Evolutionary conservation across 345 rosid genomes (phyloP).

Genomic region (Corchorus capsularis): DNA sequence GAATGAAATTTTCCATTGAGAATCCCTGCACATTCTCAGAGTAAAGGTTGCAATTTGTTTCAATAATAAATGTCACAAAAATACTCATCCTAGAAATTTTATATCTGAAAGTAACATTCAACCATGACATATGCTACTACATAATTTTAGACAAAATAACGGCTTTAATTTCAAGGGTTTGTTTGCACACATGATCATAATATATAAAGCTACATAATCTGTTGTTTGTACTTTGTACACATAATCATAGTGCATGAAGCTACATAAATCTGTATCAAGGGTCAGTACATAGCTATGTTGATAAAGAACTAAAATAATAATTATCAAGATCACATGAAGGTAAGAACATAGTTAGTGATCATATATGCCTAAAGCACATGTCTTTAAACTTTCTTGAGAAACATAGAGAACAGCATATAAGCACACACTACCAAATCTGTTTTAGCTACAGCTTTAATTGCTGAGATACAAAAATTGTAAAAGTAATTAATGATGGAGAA

Average conservation of each 20-base stretch:
- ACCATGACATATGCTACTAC: not conserved
- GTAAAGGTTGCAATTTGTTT: slow-evolving; percentile 24
- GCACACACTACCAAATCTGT: not conserved
- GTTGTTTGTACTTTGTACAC: not conserved
- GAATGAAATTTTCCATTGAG: slow-evolving; percentile 43
- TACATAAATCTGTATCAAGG: too few relatives aligned
- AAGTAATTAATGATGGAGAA: too few relatives aligned
- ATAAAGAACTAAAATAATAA: not conserved
- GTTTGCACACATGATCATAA: not conserved
- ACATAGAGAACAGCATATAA: not conserved
- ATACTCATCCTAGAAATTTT: slow-evolving; percentile 9
- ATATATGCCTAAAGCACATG: too few relatives aligned
- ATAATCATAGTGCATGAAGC: too few relatives aligned
- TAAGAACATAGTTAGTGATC: not conserved
- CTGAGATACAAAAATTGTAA: too few relatives aligned
- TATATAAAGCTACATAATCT: not conserved
- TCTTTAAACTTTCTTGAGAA: not conserved
- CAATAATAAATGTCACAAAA: not conserved
- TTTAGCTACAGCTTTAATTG: not conserved
- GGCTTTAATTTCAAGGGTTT: not conserved
- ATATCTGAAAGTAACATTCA: not conserved
- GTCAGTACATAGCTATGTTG: not conserved
- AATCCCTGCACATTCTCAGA: slow-evolving; percentile 50
- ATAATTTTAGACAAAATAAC: not conserved
- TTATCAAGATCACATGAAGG: not conserved